These are phyloP conservation scores for Fraxinus americana DNA, from an alignment of 257 asterid genomes.

Conservation along the genomic window DNA sequence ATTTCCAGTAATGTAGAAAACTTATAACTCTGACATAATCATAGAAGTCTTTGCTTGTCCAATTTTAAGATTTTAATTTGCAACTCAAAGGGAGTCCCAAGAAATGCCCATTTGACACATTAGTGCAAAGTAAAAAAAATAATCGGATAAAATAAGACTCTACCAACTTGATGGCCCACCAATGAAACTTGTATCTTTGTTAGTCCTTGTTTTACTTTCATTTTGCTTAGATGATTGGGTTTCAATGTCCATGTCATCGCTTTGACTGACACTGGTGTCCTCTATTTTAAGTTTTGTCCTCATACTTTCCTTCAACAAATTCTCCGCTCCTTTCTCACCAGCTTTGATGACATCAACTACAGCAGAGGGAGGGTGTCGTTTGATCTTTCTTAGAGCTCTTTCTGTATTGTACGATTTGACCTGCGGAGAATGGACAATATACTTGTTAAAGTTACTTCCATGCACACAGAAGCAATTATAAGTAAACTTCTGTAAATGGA, in stretches of 20 bases:
- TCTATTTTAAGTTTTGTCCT: slow-evolving; percentile 43
- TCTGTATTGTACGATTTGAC: slow-evolving; percentile 65
- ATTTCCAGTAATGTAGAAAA: background rate
- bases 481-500: background rate
- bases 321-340: slow-evolving; percentile 30
- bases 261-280: slow-evolving; percentile 36
- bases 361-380: slow-evolving; percentile 60
- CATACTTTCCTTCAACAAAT: slow-evolving; percentile 37
- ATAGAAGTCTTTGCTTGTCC: background rate
- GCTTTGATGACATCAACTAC: slow-evolving; percentile 40
- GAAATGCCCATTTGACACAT: slow-evolving; percentile 7
- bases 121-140: slow-evolving; percentile 11
- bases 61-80: background rate
- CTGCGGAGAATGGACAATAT: slow-evolving; percentile 39
- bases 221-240: slow-evolving; percentile 40
- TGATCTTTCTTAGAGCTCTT: slow-evolving; percentile 79
- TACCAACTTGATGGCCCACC: slow-evolving; percentile 85
- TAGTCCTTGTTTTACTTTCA: slow-evolving; percentile 40
- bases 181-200: slow-evolving; percentile 42
- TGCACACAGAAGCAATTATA: background rate
- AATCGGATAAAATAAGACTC: slow-evolving; percentile 13
- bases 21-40: background rate
- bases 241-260: slow-evolving; percentile 57
- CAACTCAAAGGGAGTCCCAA: background rate
- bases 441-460: slow-evolving; percentile 5